These are phyloP conservation scores for Salmacisia buchloeana DNA, from an alignment of 1,284 basidiomycete genomes.

Conservation along the genomic window DNA sequence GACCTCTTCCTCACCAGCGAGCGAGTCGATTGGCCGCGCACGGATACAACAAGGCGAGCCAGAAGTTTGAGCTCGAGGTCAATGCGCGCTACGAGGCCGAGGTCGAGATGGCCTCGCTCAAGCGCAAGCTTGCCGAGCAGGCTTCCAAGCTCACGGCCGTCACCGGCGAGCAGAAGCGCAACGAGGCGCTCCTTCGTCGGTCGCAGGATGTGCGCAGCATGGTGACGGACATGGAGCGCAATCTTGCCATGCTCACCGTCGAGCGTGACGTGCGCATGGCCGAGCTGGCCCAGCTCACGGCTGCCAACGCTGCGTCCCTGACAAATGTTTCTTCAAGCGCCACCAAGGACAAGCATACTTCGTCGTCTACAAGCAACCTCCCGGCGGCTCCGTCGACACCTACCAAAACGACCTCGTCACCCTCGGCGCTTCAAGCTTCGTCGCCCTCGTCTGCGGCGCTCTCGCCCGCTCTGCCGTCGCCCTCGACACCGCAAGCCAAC, in stretches of 20 bases:
- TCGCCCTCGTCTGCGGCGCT: not conserved
- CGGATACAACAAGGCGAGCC: conserved; percentile 81
- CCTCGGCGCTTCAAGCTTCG: no score
- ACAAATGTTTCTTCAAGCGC: no score
- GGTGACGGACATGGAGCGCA: conserved; percentile 72
- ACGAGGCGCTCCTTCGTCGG: conserved; percentile 71
- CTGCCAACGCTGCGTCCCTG: no score
- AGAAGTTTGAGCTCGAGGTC: conserved; percentile 86
- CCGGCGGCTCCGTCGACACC: no score
- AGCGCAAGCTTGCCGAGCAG: conserved; percentile 80
- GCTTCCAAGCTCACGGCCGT: conserved; percentile 76
- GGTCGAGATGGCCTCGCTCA: conserved; percentile 76
- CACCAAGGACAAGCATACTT: no score
- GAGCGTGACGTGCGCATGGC: conserved; percentile 86
- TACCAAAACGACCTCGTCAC: no score
- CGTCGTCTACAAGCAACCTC: no score
- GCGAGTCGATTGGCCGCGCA: conserved; percentile 83
- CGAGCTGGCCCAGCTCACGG: conserved; percentile 82
- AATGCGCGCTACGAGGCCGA: conserved; percentile 81
- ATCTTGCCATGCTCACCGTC: conserved; percentile 77
- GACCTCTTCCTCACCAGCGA: conserved; percentile 54
- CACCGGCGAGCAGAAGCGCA: conserved; percentile 63
- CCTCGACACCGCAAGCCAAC: not conserved
- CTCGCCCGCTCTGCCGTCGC: not conserved
- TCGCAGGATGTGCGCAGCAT: conserved; percentile 72